phyloP scores from a whole-genome alignment of 768 basidiomycete species.

The Xerocomellus dryophilus region DNA sequence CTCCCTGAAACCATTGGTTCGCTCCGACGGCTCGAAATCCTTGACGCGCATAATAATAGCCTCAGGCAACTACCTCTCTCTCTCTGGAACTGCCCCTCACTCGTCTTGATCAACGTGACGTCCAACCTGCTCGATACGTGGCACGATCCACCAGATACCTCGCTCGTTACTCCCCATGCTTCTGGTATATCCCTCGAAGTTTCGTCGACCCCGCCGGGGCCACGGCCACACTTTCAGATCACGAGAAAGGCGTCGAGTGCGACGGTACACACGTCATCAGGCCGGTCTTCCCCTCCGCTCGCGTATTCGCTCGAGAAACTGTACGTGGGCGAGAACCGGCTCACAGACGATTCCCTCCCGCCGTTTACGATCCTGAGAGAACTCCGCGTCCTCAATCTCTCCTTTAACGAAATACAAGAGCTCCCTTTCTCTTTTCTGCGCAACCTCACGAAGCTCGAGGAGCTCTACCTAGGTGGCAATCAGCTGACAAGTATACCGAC shows the following conservation, averaged over 20 bases:
- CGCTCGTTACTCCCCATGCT: slow-evolving; percentile 24
- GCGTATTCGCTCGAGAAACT: slow-evolving; percentile 71
- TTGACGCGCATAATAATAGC: slow-evolving; percentile 92
- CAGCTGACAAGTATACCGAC: slow-evolving; percentile 85
- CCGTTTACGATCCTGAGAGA: slow-evolving; percentile 73
- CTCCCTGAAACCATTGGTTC: slow-evolving; percentile 76
- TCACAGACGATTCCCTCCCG: slow-evolving; percentile 76
- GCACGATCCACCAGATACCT: slow-evolving; percentile 55
- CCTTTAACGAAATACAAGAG: slow-evolving; percentile 92
- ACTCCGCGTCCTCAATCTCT: slow-evolving; percentile 81
- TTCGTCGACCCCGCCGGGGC: slow-evolving; percentile 7
- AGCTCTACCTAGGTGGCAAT: slow-evolving; percentile 95
- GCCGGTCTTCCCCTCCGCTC: slow-evolving; percentile 49
- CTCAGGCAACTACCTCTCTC: slow-evolving; percentile 68
- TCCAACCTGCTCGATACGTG: slow-evolving; percentile 80
- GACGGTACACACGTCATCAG: slow-evolving; percentile 28
- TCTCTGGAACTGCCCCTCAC: slow-evolving; percentile 80
- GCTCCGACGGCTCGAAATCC: slow-evolving; percentile 65
- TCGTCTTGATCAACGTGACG: slow-evolving; percentile 77
- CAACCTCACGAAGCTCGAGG: slow-evolving; percentile 67
- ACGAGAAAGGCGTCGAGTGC: slow-evolving; percentile 36
- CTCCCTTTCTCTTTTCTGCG: slow-evolving; percentile 76
- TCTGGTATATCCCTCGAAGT: slow-evolving; percentile 26
- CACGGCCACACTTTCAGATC: slow-evolving; percentile 19
- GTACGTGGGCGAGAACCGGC: slow-evolving; percentile 85